These are phyloP conservation scores for Cylindrotheca fusiformis DNA, from an alignment of 108 stramenopile genomes.

Conservation along the genomic window DNA sequence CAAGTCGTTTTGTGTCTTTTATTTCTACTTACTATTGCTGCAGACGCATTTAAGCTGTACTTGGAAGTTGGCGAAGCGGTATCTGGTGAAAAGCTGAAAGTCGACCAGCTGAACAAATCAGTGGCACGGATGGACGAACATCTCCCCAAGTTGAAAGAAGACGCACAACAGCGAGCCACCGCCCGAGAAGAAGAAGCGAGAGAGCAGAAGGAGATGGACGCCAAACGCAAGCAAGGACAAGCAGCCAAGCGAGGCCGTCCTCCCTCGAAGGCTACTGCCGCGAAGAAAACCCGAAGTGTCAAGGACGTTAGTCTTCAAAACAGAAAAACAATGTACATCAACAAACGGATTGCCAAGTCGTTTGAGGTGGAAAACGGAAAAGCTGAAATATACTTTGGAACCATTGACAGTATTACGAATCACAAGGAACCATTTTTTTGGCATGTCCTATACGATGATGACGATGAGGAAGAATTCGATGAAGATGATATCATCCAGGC, in stretches of 20 bases:
- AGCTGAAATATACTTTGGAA: slow-evolving; percentile 50
- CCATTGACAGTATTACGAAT: slow-evolving; percentile 17
- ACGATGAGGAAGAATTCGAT: slow-evolving; percentile 52
- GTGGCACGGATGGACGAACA: not conserved
- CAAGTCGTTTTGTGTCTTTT: slow-evolving; percentile 1
- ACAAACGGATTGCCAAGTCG: slow-evolving; percentile 45
- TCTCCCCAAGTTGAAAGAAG: slow-evolving; percentile 1
- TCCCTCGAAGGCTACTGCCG: slow-evolving; percentile 3
- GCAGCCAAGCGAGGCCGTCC: slow-evolving; percentile 7
- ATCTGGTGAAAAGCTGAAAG: slow-evolving; percentile 3
- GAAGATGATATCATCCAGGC: slow-evolving; percentile 40
- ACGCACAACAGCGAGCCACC: not conserved
- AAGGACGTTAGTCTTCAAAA: slow-evolving; percentile 16
- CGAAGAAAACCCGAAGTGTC: slow-evolving; percentile 14
- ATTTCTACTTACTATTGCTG: not conserved
- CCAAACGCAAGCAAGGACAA: not conserved
- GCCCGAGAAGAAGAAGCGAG: not conserved
- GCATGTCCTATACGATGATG: slow-evolving; percentile 65
- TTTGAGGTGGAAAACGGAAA: slow-evolving; percentile 22
- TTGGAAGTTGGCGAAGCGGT: slow-evolving; percentile 38
- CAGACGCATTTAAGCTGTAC: slow-evolving; percentile 42
- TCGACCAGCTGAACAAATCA: not conserved
- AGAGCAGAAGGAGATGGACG: slow-evolving; percentile 1
- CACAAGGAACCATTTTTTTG: slow-evolving; percentile 32
- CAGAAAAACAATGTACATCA: slow-evolving; percentile 22